These are phyloP conservation scores for Cytidiella melzeri DNA, from an alignment of 768 basidiomycete genomes.

Conservation along the genomic window DNA sequence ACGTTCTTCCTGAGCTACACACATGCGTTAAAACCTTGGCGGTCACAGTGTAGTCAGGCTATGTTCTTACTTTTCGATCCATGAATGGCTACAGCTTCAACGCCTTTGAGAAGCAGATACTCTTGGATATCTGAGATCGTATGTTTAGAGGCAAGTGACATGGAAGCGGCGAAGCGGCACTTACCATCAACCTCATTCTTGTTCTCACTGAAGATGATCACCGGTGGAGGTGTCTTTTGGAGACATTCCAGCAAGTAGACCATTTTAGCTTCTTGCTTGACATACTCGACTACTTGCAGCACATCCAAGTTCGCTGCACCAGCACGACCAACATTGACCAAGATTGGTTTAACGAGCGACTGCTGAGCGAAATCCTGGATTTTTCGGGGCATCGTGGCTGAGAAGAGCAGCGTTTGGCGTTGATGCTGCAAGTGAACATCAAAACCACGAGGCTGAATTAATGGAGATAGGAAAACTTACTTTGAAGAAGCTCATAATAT, in stretches of 20 bases:
- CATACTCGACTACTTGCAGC: slow-evolving; percentile 94
- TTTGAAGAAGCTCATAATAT: slow-evolving; percentile 99
- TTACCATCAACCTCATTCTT: slow-evolving; percentile 99
- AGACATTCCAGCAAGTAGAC: slow-evolving; percentile 96
- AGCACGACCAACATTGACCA: slow-evolving; percentile 97
- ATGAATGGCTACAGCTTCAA: slow-evolving; percentile 98
- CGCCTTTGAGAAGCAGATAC: slow-evolving; percentile 91
- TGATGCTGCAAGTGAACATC: slow-evolving; percentile 56
- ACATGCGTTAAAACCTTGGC: not conserved
- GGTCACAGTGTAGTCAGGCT: not conserved
- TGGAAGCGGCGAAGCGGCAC: slow-evolving; percentile 17
- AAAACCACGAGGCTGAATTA: not conserved
- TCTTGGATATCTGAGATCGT: slow-evolving; percentile 94
- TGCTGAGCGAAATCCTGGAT: slow-evolving; percentile 99
- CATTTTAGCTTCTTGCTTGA: slow-evolving; percentile 99
- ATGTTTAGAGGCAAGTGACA: not conserved
- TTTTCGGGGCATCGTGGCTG: slow-evolving; percentile 98
- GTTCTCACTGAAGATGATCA: slow-evolving; percentile 97
- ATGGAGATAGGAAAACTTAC: slow-evolving; percentile 34
- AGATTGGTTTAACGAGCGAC: slow-evolving; percentile 88
- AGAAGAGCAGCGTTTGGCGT: slow-evolving; percentile 94
- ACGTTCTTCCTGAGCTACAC: slow-evolving; percentile 90
- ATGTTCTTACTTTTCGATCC: slow-evolving; percentile 81
- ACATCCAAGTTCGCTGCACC: slow-evolving; percentile 98
- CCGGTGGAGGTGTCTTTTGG: slow-evolving; percentile 97